These are phyloP conservation scores for Cucurbita pepo DNA, from an alignment of 306 rosid genomes.

Conservation along the genomic window DNA sequence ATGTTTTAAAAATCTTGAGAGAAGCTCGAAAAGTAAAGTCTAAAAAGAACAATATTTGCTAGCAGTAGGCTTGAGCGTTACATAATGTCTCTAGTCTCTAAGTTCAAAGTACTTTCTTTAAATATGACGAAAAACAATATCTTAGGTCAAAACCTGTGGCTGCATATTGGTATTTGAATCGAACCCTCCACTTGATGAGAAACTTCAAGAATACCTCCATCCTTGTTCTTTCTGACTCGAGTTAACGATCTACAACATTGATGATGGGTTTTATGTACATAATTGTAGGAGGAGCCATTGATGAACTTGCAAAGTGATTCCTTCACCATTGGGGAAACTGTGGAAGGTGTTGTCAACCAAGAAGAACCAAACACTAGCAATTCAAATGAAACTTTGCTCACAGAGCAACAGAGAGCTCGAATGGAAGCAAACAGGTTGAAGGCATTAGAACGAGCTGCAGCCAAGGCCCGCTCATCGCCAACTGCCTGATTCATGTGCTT, in stretches of 20 bases:
- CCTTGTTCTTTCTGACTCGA: background rate
- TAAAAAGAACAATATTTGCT: no score
- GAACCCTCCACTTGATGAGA: background rate
- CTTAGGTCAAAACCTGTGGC: background rate
- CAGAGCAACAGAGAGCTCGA: constrained; percentile 66
- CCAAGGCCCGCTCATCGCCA: constrained; percentile 24
- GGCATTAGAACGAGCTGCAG: constrained; percentile 74
- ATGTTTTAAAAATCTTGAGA: no score
- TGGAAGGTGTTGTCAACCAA: constrained; percentile 13
- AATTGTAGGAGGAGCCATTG: constrained; percentile 40
- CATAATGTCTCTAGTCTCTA: background rate
- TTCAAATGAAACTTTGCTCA: constrained; percentile 24
- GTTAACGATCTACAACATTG: background rate
- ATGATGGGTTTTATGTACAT: background rate
- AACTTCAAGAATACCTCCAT: background rate
- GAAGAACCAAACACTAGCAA: constrained; percentile 13
- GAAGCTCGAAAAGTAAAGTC: no score
- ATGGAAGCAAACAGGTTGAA: constrained; percentile 82
- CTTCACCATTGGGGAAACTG: background rate
- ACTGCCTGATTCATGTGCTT: constrained; percentile 10
- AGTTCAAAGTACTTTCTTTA: no score
- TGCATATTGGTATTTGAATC: background rate
- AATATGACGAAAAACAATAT: no score
- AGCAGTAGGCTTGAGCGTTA: no score
- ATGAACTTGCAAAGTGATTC: constrained; percentile 11